Conservation (phyloP, 2,329 filamentous ascomycete genomes). For the Penicillium vulpinum region DNA sequence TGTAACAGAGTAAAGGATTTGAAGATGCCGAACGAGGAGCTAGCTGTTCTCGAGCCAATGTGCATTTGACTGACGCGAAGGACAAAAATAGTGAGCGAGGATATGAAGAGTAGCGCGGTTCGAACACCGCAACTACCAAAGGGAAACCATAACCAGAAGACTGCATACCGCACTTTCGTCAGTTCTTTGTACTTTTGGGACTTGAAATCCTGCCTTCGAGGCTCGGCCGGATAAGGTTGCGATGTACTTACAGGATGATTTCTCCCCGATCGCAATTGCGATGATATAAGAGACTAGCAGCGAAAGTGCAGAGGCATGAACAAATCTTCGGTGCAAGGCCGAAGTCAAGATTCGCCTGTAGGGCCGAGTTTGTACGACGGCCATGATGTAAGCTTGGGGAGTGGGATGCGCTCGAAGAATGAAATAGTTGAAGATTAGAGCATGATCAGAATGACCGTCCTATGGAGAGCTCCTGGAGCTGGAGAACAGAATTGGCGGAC, state of each 20-base stretch:
- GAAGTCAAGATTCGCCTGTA: constrained; percentile 93
- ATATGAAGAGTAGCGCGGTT: constrained; percentile 72
- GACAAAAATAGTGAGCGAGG: constrained; percentile 74
- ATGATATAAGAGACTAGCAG: constrained; percentile 71
- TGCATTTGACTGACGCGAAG: constrained; percentile 84
- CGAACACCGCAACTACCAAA: constrained; percentile 73
- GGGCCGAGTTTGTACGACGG: constrained; percentile 41
- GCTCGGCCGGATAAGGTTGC: neutral
- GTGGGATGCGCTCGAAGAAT: constrained; percentile 28
- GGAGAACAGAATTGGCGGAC: neutral
- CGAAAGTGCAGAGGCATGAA: constrained; percentile 69
- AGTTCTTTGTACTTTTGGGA: neutral
- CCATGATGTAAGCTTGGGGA: constrained; percentile 36
- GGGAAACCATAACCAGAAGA: constrained; percentile 84
- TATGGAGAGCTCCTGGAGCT: constrained; percentile 13
- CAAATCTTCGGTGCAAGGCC: constrained; percentile 81
- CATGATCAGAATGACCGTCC: constrained; percentile 23
- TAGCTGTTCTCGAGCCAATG: constrained; percentile 69
- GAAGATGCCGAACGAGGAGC: constrained; percentile 67
- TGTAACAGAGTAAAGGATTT: constrained; percentile 58
- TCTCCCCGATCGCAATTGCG: constrained; percentile 68
- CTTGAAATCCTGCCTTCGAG: neutral
- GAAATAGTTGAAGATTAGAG: constrained; percentile 19
- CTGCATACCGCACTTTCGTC: constrained; percentile 46
- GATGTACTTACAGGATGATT: constrained; percentile 63